Evolutionary conservation across 2,329 filamentous ascomycete genomes (phyloP).

Genomic region (Celoporthe dispersa): DNA sequence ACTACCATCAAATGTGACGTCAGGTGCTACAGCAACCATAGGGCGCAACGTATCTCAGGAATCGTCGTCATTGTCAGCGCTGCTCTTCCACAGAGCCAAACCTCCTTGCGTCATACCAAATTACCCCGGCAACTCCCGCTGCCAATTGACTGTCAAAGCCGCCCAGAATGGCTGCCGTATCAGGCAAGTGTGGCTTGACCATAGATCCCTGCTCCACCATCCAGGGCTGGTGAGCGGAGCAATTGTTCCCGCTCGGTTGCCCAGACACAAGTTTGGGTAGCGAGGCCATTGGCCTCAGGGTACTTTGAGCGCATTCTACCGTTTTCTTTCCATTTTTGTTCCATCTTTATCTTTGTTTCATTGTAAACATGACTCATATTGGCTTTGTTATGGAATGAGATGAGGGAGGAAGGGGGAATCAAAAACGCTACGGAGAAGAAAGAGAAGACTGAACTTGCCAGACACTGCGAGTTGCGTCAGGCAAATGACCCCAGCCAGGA

Average conservation of each 20-base stretch:
- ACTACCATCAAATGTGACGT: conserved; percentile 8
- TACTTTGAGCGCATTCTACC: too few species aligned
- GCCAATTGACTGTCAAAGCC: not conserved
- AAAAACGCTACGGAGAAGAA: not conserved
- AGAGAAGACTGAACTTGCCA: not conserved
- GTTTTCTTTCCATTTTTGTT: too few species aligned
- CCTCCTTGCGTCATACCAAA: conserved; percentile 11
- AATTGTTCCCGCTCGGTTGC: not conserved
- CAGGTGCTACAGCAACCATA: not conserved
- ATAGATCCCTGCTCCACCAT: not conserved
- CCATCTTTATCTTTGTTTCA: too few species aligned
- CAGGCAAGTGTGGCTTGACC: conserved; percentile 8
- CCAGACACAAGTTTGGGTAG: not conserved
- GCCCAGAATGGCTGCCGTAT: not conserved
- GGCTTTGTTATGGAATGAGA: too few species aligned
- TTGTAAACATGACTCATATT: too few species aligned
- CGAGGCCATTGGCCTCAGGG: too few species aligned
- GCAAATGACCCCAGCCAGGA: too few species aligned
- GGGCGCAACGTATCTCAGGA: not conserved
- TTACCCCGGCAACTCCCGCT: conserved; percentile 9
- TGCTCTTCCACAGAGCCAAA: not conserved
- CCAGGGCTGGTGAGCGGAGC: conserved; percentile 2
- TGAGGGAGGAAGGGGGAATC: too few species aligned
- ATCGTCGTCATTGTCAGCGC: conserved; percentile 7
- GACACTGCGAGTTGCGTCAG: not conserved